Evolutionary conservation across 78 protist species (phyloP).

Genomic region (Dictyostelium capitatum): DNA sequence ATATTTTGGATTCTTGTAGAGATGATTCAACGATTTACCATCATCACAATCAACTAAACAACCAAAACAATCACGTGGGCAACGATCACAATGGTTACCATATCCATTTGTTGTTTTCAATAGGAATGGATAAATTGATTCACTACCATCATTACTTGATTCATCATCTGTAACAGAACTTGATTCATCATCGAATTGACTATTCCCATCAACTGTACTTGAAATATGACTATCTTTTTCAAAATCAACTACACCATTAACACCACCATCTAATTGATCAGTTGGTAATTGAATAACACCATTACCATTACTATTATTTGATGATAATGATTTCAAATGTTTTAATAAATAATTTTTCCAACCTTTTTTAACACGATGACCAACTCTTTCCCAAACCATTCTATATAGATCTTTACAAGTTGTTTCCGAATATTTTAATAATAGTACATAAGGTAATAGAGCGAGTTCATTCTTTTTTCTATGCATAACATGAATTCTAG

Average conservation of each 20-base stretch:
- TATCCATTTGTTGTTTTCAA: constrained; percentile 62
- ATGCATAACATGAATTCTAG: constrained; percentile 73
- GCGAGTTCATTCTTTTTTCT: constrained; percentile 18
- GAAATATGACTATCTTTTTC: constrained; percentile 43
- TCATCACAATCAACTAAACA: constrained; percentile 34
- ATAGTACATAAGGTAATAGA: constrained; percentile 56
- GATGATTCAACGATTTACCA: background rate
- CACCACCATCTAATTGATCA: background rate
- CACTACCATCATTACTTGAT: background rate
- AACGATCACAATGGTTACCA: constrained; percentile 75
- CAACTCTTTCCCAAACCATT: constrained; percentile 81
- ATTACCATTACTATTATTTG: too few species aligned
- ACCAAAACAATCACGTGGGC: constrained; percentile 42
- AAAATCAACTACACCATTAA: background rate
- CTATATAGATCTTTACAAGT: constrained; percentile 60
- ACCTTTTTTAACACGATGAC: constrained; percentile 78
- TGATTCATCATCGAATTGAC: constrained; percentile 66
- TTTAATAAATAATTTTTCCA: constrained; percentile 34
- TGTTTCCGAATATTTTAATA: constrained; percentile 54
- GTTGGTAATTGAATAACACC: background rate
- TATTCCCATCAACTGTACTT: constrained; percentile 6
- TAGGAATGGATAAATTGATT: constrained; percentile 55
- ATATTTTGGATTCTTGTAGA: constrained; percentile 45
- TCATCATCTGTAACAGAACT: constrained; percentile 65
- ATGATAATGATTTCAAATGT: background rate